A percentile compares a stretch with the other conserved stretches of the same genome.
Conservation (phyloP, 805 yeast species). For the Candida arabinofermentans region DNA sequence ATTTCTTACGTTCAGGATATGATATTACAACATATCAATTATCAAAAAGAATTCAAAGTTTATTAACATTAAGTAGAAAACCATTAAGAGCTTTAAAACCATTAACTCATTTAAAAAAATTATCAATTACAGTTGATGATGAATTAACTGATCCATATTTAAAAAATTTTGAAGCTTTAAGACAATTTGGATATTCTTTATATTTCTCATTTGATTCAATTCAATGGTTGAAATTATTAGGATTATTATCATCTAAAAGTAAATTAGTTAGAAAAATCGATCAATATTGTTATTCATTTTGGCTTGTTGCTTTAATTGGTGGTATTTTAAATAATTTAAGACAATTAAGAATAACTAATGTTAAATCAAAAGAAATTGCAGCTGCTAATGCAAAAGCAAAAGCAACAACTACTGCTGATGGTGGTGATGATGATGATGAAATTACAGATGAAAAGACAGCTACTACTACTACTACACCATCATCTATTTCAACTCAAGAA, state of each 20-base stretch:
- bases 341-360: slow-evolving; percentile 40
- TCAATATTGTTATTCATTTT: slow-evolving; percentile 61
- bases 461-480: background rate
- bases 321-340: slow-evolving; percentile 59
- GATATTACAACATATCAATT: slow-evolving; percentile 41
- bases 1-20: slow-evolving; percentile 52
- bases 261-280: slow-evolving; percentile 41
- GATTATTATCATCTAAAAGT: slow-evolving; percentile 40
- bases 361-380: slow-evolving; percentile 31
- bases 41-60: slow-evolving; percentile 53
- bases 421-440: too few species aligned
- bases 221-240: slow-evolving; percentile 56
- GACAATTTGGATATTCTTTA: slow-evolving; percentile 58
- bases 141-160: slow-evolving; percentile 59
- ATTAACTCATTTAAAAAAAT: slow-evolving; percentile 63
- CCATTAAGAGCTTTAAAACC: slow-evolving; percentile 83
- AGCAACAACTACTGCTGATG: slow-evolving; percentile 19
- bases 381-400: slow-evolving; percentile 25
- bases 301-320: slow-evolving; percentile 69
- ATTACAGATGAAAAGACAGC: slow-evolving; percentile 8
- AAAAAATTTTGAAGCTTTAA: slow-evolving; percentile 48
- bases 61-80: slow-evolving; percentile 72
- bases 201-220: slow-evolving; percentile 63
- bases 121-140: slow-evolving; percentile 63
- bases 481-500: background rate